Percentiles rank a stretch among this genome's conserved stretches.
phyloP scores from a whole-genome alignment of 192 early-diverging fungal species.

The Coemansia asiatica region DNA sequence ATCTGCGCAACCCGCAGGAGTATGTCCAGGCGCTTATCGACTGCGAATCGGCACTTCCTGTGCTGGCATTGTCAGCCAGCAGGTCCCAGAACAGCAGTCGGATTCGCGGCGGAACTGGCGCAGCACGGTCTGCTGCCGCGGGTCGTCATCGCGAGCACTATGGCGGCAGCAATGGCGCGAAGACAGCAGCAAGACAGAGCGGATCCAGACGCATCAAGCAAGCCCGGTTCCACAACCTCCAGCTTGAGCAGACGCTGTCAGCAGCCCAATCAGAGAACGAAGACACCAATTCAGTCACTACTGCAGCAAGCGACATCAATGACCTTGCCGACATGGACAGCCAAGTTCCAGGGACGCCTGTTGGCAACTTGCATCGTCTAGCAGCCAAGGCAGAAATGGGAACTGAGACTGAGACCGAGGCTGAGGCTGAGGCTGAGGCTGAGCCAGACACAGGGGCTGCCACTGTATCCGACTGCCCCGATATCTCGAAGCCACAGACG shows the following conservation, averaged over 20 bases:
- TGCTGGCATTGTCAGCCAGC: slow-evolving; percentile 7
- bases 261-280: slow-evolving; percentile 39
- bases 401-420: slow-evolving; percentile 12
- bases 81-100: slow-evolving; percentile 8
- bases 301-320: slow-evolving; percentile 41
- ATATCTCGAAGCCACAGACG: not conserved
- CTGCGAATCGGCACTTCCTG: slow-evolving; percentile 15
- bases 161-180: slow-evolving; percentile 1
- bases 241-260: slow-evolving; percentile 44
- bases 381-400: slow-evolving; percentile 3
- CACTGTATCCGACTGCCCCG: not conserved
- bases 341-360: slow-evolving; percentile 28
- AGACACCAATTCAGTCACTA: slow-evolving; percentile 37
- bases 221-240: slow-evolving; percentile 46
- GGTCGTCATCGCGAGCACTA: not conserved
- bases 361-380: slow-evolving; percentile 13
- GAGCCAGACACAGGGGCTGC: not conserved
- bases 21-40: slow-evolving; percentile 50
- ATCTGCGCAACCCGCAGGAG: slow-evolving; percentile 44
- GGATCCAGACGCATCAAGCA: slow-evolving; percentile 16
- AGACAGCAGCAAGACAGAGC: slow-evolving; percentile 10
- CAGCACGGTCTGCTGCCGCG: not conserved
- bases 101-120: not conserved
- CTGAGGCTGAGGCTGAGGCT: not conserved
- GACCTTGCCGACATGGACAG: slow-evolving; percentile 32